Evolutionary conservation across 108 stramenopile genomes (phyloP).

Genomic region (Pseudonitzschia pungens): DNA sequence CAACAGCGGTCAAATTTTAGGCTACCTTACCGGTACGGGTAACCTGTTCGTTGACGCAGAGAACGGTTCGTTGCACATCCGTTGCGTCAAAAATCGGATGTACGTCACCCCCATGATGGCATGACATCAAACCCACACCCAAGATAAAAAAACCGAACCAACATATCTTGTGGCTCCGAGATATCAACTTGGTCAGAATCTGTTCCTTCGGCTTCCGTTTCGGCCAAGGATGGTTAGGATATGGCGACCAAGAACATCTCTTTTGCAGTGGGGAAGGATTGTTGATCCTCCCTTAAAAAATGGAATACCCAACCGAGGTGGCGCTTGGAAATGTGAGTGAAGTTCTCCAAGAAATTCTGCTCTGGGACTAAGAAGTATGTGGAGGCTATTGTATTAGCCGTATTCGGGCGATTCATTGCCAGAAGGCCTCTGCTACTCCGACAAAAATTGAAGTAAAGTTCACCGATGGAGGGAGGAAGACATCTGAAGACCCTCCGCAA

Average conservation of each 20-base stretch:
- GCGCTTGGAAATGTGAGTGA: neutral
- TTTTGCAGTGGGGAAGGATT: neutral
- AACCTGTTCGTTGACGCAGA: too few relatives aligned
- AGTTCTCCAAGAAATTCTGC: neutral
- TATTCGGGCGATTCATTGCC: neutral
- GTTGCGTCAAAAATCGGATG: neutral
- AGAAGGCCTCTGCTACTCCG: neutral
- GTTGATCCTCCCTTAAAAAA: neutral
- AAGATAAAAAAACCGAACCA: too few relatives aligned
- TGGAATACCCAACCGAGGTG: neutral
- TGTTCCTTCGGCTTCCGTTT: constrained; percentile 6
- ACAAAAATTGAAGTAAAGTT: too few relatives aligned
- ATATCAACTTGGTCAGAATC: neutral
- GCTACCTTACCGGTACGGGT: too few relatives aligned
- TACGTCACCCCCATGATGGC: neutral
- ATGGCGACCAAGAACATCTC: neutral
- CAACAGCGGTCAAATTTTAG: too few relatives aligned
- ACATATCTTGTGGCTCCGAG: too few relatives aligned
- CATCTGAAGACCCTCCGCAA: too few relatives aligned
- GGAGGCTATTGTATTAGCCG: too few relatives aligned
- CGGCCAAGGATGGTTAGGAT: too few relatives aligned
- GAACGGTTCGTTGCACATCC: too few relatives aligned
- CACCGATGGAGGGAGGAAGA: too few relatives aligned
- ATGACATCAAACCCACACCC: too few relatives aligned
- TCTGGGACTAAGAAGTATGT: neutral